Base-by-base conservation (phyloP, 2,329 filamentous ascomycete genomes). In the Clonostachys rhizophaga region DNA sequence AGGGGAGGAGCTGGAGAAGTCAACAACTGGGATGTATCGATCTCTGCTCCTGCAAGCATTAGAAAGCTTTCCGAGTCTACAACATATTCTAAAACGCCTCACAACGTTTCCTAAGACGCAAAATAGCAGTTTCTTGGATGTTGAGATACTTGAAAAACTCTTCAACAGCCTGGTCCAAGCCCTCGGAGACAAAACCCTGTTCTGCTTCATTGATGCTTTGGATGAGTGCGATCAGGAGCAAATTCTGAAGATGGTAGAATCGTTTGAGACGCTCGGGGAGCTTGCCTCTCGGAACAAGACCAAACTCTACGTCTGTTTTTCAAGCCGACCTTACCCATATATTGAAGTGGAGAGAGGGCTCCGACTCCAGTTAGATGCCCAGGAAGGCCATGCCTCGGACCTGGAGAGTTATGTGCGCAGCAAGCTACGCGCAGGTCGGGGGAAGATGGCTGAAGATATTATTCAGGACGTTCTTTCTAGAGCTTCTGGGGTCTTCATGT, bases 21-120 rank as follows among this genome's bases (percentile, higher is more conserved):
- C 74, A 0, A 61, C 64, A 0, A 20, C 59, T 0, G 78, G 79
- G 0, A 66, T 82, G 57, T 79, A 78, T 50, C 65, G 75, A 4
- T 74, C 74, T 0, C 46, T 81, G 1, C 46, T 81, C 0, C 50
- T 60, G 2, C 74, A 81, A 37, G 55, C 81, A 0, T 55, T 81
- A 0, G 24, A 60, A 0, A 51, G 56, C 1, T 47, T 58, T 1
- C 58, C 63, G 0, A 57, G 67, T 0, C 55, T 76, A 0, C 63
- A 67, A 44, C 14, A 49, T 0, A 51, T 66, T 0, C 39, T 50
- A 5, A 24, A 24, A 8, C 24, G 24, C 24, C 7, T 24, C 24
- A 24, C 24, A 24, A 8, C 24, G 6, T 24, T 24, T 24, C 24
- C 24, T 8, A 7, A 24, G 6, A 40, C 42, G 20, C 33, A 46